Base-by-base conservation (phyloP, 2,329 filamentous ascomycete species). In the Fusarium nanum region DNA sequence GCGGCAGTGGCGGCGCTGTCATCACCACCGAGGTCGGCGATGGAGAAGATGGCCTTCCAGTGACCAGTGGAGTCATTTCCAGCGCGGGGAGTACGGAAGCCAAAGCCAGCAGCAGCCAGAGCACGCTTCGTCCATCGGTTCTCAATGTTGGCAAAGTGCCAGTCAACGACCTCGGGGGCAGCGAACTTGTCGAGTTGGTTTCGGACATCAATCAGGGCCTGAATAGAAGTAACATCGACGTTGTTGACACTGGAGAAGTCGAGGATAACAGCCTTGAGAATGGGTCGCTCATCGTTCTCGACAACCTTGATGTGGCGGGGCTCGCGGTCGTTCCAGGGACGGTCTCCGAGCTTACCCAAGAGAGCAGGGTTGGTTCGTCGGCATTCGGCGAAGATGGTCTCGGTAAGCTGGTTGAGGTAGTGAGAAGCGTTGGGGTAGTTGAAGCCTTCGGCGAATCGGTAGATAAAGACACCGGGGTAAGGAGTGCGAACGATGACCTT, bases 11-110 rank as follows among this genome's bases (percentile, higher is more conserved):
- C 74, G 1, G 92, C 92, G 20, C 91, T 93, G 59, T 90, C 83
- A 2, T 84, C 83, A 12, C 94, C 91, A 63, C 93, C 89, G 54
- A 97, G 89, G 76, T 97, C 93, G 2, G 95, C 93, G 34, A 98
- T 94, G 76, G 89, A 93, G 86, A 98, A 98, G 73, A 98, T 94
- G 23, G 93, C 92, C 80, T 93, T 94, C 79, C 78, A 81, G 22
- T 79, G 73, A 18, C 75, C 76, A 4, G 76, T 55, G 16, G 67
- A 65, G 20, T 76, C 71, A 12, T 73, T 71, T 45, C 70, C 44
- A n/a, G 34, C 25, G 7, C 67, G 75, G 12, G 73, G 81, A 8
- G 78, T 79, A 13, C 77, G 77, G 73, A 77, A 80, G 11, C 86
- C 87, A 65, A 88, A 88, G 2, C 86, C 86, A 6, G 85, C 86